Evolutionary conservation across 2,329 filamentous ascomycete genomes (phyloP).

Genomic region (Aureobasidium leucospermi): DNA sequence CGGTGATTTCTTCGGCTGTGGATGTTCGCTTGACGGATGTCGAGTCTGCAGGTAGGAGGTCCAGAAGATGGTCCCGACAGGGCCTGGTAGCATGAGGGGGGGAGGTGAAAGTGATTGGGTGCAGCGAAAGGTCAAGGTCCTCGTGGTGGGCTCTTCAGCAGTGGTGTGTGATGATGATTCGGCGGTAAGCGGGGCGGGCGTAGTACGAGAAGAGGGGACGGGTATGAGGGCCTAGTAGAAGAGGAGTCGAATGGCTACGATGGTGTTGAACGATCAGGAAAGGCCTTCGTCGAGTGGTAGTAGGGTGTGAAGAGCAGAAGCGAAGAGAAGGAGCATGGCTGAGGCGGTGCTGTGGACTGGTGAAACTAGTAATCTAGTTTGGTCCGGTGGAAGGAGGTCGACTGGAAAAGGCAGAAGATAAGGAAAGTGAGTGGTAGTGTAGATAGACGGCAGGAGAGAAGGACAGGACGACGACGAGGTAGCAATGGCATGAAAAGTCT

Average conservation of each 20-base stretch:
- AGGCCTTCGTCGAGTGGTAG: background rate
- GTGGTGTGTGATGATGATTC: background rate
- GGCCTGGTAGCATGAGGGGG: background rate
- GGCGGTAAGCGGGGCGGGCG: conserved; percentile 2
- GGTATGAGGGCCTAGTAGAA: background rate
- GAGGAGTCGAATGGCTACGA: background rate
- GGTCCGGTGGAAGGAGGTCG: background rate
- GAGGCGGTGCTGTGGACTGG: background rate
- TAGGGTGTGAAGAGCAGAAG: background rate
- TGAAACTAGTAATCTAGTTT: background rate
- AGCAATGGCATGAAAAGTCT: background rate
- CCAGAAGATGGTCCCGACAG: no score
- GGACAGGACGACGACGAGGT: background rate
- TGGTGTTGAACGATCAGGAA: no score
- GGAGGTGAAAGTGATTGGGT: background rate
- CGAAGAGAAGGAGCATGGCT: background rate
- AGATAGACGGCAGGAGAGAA: background rate
- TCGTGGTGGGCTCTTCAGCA: background rate
- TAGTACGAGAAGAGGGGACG: conserved; percentile 4
- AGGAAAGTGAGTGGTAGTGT: background rate
- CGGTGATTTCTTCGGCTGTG: background rate
- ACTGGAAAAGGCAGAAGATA: background rate
- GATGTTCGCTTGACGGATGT: background rate
- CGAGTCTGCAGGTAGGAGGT: background rate
- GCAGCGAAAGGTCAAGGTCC: background rate